Evolutionary conservation across 2,329 filamentous ascomycete species (phyloP), one percentile per base, ranked within the genome.

Genomic region (Aspergillus sp.): DNA sequence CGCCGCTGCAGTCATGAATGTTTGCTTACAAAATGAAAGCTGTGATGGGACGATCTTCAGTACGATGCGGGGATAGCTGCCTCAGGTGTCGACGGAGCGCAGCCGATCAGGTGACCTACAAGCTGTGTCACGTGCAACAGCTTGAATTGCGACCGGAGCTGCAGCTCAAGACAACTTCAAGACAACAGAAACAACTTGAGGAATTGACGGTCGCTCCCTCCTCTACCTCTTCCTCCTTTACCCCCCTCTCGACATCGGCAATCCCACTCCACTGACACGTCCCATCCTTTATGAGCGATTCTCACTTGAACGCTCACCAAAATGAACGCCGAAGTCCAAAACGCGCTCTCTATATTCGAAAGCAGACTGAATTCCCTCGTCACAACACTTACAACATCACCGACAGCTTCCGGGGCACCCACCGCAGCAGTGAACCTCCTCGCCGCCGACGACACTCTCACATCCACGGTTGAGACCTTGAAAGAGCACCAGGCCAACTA

Each of bases 401-500:
- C 77, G 4, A 76, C 77, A 9, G 77, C 75, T 20, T 66, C 75
- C 7, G 73, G 71, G 42, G 77, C 76, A 1, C 77, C 77, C 2
- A 68, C 74, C 7, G 75, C 76, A 4, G 72, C 77, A 4, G 51
- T 71, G 51, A 68, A 73, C 52, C 69, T 80, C 7, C 66, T 79
- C 33, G 65, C 73, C 47, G 75, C 76, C 8, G 77, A 80, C 64
- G 74, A 79, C 61, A 64, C 64, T 12, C 66, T 80, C 24, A 70
- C 74, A 22, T 68, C 71, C n/a, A 70, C 77, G 19, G 70, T 80
- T 22, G 62, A 73, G 22, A 74, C 74, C 3, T 75, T 80, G 13
- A 73, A 75, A 58, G 67, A 63, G 19, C 78, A 80, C 65, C 78
- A 80, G 62, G 68, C 71, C 41, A 80, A 80, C 61, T 75, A 79